These are phyloP conservation scores for Taxillus chinensis DNA, from an alignment of 164 flowering plant species.

Conservation along the genomic window DNA sequence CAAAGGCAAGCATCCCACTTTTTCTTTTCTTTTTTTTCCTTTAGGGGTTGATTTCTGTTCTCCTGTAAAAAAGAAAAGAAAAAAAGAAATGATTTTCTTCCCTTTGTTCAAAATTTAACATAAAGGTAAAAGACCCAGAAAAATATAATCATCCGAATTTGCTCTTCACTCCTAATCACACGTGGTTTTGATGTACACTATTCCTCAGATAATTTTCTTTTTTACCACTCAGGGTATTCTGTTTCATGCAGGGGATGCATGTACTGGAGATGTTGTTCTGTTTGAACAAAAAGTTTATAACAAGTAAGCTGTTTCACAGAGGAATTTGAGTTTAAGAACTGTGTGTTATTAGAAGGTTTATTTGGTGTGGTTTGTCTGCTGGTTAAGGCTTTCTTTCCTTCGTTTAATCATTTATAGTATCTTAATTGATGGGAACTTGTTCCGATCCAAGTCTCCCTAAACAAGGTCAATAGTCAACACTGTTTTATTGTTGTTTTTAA, in stretches of 20 bases:
- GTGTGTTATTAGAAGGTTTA: background rate
- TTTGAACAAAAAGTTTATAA: slow-evolving; percentile 84
- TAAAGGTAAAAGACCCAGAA: too few species aligned
- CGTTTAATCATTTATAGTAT: background rate
- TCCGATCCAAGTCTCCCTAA: background rate
- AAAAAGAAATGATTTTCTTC: too few species aligned
- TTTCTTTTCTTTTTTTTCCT: background rate
- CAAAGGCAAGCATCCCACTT: slow-evolving; percentile 38
- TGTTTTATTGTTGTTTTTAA: background rate
- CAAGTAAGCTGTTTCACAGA: slow-evolving; percentile 31
- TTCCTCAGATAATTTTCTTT: too few species aligned
- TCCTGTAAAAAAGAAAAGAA: too few species aligned
- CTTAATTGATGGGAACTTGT: background rate
- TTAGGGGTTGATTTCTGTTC: too few species aligned
- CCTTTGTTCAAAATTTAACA: too few species aligned
- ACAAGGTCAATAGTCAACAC: background rate
- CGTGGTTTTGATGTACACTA: too few species aligned
- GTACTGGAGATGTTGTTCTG: slow-evolving; percentile 79
- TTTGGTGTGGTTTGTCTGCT: background rate
- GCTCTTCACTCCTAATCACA: too few species aligned
- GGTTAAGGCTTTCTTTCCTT: background rate
- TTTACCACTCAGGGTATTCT: background rate
- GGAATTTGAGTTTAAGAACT: background rate
- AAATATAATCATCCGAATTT: too few species aligned
- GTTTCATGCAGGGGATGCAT: slow-evolving; percentile 68